Evolutionary conservation across 768 basidiomycete species (phyloP).

Genomic region (Lactarius evosmus): DNA sequence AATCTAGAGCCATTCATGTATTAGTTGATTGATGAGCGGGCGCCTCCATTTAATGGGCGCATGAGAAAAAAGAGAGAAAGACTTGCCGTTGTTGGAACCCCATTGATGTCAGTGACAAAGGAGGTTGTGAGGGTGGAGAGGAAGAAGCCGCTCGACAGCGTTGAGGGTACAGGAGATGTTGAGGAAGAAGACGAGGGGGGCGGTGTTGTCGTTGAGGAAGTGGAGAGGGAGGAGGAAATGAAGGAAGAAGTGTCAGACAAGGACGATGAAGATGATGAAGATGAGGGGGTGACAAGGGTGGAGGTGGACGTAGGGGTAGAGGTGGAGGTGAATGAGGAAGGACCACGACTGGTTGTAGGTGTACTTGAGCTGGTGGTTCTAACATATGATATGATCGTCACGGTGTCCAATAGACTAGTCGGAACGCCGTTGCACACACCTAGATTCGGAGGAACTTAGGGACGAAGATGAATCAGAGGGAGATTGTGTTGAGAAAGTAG

Average conservation of each 20-base stretch:
- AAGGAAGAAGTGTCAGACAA: neutral
- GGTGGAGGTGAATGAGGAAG: neutral
- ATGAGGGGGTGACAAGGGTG: neutral
- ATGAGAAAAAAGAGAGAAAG: too few species aligned
- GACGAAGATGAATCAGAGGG: neutral
- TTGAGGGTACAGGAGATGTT: neutral
- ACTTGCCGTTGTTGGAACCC: slow-evolving; percentile 25
- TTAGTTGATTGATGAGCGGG: neutral
- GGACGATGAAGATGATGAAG: neutral
- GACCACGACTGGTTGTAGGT: neutral
- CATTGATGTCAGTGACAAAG: slow-evolving; percentile 18
- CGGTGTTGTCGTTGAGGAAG: neutral
- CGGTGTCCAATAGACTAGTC: neutral
- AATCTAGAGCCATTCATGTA: slow-evolving; percentile 8
- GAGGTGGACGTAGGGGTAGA: neutral
- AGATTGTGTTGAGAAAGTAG: neutral
- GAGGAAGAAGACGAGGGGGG: neutral
- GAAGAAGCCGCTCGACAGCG: slow-evolving; percentile 1
- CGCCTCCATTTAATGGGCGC: neutral
- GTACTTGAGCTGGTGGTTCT: neutral
- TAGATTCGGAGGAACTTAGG: neutral
- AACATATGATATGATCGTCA: neutral
- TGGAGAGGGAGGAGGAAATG: neutral
- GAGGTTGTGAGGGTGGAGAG: slow-evolving; percentile 22
- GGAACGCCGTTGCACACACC: neutral